A percentile compares a stretch with the other conserved stretches of the same genome.
phyloP scores from a whole-genome alignment of 1,139 yeast species.

The Geotrichum macrosporum region DNA sequence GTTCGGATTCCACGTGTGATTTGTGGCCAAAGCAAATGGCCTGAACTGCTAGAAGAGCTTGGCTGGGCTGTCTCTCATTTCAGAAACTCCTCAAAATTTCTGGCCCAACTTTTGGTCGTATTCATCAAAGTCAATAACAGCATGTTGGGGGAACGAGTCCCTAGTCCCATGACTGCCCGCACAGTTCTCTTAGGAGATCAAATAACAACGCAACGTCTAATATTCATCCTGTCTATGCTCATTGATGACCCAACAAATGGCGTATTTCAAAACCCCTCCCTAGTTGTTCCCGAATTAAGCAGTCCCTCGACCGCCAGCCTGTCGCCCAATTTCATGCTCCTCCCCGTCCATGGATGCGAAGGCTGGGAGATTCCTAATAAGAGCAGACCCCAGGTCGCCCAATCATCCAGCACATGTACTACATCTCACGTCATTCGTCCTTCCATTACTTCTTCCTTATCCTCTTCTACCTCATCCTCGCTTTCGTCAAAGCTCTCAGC shows the following conservation, averaged over 20 bases:
- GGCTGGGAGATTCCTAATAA: conserved; percentile 33
- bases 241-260: conserved; percentile 23
- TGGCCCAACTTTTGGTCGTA: not conserved
- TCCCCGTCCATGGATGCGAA: conserved; percentile 18
- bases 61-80: conserved; percentile 23
- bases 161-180: conserved; percentile 20
- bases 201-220: conserved; percentile 27
- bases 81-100: not conserved
- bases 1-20: conserved; percentile 33
- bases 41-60: conserved; percentile 28
- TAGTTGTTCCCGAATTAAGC: not conserved
- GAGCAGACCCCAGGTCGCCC: conserved; percentile 24
- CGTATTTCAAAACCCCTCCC: conserved; percentile 14
- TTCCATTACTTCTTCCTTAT: conserved; percentile 27
- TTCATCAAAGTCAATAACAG: conserved; percentile 17
- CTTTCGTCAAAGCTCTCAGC: not conserved
- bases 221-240: conserved; percentile 30
- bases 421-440: conserved; percentile 34
- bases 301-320: not conserved
- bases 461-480: conserved; percentile 21
- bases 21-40: conserved; percentile 34
- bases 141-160: conserved; percentile 10
- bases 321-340: conserved; percentile 6
- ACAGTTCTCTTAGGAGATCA: conserved; percentile 30
- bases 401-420: conserved; percentile 24